These are phyloP conservation scores for Crotalaria pallida DNA, from an alignment of 306 rosid species.

Conservation along the genomic window DNA sequence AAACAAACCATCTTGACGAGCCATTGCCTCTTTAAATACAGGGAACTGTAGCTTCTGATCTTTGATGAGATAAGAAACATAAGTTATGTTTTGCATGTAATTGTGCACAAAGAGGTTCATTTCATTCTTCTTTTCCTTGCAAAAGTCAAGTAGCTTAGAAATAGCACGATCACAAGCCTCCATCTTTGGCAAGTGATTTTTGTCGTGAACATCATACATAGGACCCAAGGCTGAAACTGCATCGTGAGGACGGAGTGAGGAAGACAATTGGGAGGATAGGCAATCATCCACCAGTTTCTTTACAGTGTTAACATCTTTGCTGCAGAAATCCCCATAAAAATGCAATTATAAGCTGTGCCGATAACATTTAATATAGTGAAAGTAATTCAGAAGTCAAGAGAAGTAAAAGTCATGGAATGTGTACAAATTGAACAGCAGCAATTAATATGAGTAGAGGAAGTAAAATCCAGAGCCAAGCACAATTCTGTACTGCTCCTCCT, in stretches of 20 bases:
- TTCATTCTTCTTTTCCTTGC: conserved; percentile 77
- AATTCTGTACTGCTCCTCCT: not conserved
- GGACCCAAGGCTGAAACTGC: conserved; percentile 99
- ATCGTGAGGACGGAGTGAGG: conserved; percentile 97
- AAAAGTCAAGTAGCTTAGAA: conserved; percentile 65
- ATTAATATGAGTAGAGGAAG: not conserved
- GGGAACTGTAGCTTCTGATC: conserved; percentile 93
- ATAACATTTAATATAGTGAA: not conserved
- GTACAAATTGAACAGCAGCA: not conserved
- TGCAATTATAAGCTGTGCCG: not conserved
- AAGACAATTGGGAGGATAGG: conserved; percentile 71
- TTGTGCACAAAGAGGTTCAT: conserved; percentile 75
- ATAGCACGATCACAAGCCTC: conserved; percentile 69
- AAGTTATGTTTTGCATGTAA: conserved; percentile 75
- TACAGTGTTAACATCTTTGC: conserved; percentile 93
- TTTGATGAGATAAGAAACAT: conserved; percentile 71
- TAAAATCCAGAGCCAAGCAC: conserved; percentile 5
- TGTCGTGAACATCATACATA: conserved; percentile 95
- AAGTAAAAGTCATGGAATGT: not conserved
- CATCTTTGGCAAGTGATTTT: conserved; percentile 83
- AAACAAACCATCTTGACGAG: conserved; percentile 79
- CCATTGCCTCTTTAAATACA: conserved; percentile 94
- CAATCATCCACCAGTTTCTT: conserved; percentile 95
- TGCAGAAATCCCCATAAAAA: conserved; percentile 40
- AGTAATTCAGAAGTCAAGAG: conserved; percentile 8